Evolutionary conservation across 306 rosid genomes (phyloP).

Genomic region (Rubus idaeus): DNA sequence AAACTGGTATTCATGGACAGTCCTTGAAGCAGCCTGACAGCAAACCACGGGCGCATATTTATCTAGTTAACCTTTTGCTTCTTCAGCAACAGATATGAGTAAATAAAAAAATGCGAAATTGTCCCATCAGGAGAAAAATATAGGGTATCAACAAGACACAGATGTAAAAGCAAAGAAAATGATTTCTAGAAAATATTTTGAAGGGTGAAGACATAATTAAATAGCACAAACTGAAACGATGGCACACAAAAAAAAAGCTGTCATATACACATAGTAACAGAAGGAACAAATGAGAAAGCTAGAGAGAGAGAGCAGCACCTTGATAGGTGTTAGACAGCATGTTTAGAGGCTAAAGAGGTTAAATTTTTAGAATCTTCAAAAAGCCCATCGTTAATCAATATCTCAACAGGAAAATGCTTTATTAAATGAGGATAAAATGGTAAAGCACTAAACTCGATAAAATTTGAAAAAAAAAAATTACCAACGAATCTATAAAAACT

Average conservation of each 20-base stretch:
- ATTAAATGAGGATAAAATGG: too few relatives aligned
- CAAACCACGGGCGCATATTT: conserved; percentile 3
- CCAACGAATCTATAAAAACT: too few relatives aligned
- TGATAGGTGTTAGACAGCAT: not conserved
- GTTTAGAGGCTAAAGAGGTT: not conserved
- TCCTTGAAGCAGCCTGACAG: conserved; percentile 54
- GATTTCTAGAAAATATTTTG: not conserved
- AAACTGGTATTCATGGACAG: conserved; percentile 74
- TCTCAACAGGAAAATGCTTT: too few relatives aligned
- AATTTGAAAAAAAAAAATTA: too few relatives aligned
- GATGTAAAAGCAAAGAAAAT: not conserved
- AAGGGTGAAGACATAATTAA: not conserved
- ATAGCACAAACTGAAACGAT: not conserved
- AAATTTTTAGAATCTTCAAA: too few relatives aligned
- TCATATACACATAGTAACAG: not conserved
- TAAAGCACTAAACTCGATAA: too few relatives aligned
- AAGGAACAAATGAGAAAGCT: not conserved
- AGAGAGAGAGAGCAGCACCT: not conserved
- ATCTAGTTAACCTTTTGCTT: not conserved
- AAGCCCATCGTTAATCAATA: too few relatives aligned
- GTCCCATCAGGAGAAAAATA: not conserved
- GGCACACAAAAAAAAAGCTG: not conserved
- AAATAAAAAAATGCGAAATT: not conserved
- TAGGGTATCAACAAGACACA: not conserved
- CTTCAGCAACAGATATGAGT: not conserved